phyloP scores from a whole-genome alignment of 2,329 filamentous ascomycete species.

The Arthrocladium fulminans region DNA sequence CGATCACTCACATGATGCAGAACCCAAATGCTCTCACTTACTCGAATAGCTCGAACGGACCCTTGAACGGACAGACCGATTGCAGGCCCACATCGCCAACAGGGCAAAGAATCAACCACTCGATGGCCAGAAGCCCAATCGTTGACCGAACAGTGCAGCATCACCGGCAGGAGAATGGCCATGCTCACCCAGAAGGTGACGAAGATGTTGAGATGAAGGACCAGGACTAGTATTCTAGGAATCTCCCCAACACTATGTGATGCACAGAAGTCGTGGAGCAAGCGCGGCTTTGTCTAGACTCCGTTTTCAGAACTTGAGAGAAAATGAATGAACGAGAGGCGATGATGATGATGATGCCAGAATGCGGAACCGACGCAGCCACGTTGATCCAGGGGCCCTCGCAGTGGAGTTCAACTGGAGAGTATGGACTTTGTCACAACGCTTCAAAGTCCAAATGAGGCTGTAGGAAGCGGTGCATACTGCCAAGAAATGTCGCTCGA shows the following conservation, averaged over 20 bases:
- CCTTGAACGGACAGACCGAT: neutral
- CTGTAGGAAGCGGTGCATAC: too few relatives aligned
- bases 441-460: too few relatives aligned
- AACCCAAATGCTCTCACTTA: neutral
- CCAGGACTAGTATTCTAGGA: neutral
- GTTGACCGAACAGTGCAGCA: slow-evolving; percentile 44
- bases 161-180: slow-evolving; percentile 23
- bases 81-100: neutral
- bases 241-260: too few relatives aligned
- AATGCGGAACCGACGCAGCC: too few relatives aligned
- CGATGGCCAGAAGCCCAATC: slow-evolving; percentile 12
- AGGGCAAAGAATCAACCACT: neutral
- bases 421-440: too few relatives aligned
- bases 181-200: slow-evolving; percentile 27
- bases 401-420: too few relatives aligned
- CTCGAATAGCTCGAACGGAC: slow-evolving; percentile 1
- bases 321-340: too few relatives aligned
- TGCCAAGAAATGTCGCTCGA: too few relatives aligned
- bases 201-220: slow-evolving; percentile 50
- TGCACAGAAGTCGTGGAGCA: neutral
- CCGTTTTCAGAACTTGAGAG: too few relatives aligned
- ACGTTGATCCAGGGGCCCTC: too few relatives aligned
- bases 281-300: too few relatives aligned
- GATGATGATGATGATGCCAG: neutral
- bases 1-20: slow-evolving; percentile 13